A percentile compares a stretch with the other conserved stretches of the same genome.
Evolutionary conservation across 2,329 filamentous ascomycete species (phyloP).

Genomic region (Aspergillus bombycis): DNA sequence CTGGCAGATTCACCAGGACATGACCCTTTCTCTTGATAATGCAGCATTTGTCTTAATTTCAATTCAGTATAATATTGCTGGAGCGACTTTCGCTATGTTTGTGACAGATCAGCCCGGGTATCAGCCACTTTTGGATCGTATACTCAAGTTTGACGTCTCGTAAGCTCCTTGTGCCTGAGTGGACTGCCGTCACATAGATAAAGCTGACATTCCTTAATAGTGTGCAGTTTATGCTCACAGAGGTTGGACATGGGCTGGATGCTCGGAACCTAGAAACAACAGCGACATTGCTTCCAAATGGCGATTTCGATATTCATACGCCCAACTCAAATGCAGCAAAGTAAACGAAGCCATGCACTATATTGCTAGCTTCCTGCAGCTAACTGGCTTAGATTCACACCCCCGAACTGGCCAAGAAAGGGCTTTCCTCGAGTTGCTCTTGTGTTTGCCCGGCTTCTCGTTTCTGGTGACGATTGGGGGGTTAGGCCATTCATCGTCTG

Average conservation of each 20-base stretch:
- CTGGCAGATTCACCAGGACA: background rate
- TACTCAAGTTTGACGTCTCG: too few species aligned
- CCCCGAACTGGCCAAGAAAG: conserved; percentile 18
- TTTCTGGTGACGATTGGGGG: conserved; percentile 21
- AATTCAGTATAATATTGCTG: background rate
- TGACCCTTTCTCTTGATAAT: background rate
- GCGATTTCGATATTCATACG: conserved; percentile 38
- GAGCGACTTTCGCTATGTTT: background rate
- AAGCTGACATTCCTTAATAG: background rate
- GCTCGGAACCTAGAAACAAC: conserved; percentile 43
- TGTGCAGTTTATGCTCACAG: conserved; percentile 40
- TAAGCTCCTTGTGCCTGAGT: too few species aligned
- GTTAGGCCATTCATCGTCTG: conserved; percentile 22
- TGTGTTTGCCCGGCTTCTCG: conserved; percentile 22
- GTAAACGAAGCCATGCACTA: conserved; percentile 24
- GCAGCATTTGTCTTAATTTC: background rate
- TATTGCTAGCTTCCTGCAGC: background rate
- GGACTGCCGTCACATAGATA: background rate
- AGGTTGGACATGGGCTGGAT: conserved; percentile 45
- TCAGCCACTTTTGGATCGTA: too few species aligned
- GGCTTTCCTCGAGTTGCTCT: conserved; percentile 19
- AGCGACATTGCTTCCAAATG: conserved; percentile 36
- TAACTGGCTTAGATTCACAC: conserved; percentile 18
- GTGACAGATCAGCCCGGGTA: background rate
- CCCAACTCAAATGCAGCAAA: conserved; percentile 37